Percentiles rank a stretch among this genome's conserved stretches.
These are phyloP conservation scores for Diutina siamensis DNA, from an alignment of 1,139 yeast species.

Conservation along the genomic window DNA sequence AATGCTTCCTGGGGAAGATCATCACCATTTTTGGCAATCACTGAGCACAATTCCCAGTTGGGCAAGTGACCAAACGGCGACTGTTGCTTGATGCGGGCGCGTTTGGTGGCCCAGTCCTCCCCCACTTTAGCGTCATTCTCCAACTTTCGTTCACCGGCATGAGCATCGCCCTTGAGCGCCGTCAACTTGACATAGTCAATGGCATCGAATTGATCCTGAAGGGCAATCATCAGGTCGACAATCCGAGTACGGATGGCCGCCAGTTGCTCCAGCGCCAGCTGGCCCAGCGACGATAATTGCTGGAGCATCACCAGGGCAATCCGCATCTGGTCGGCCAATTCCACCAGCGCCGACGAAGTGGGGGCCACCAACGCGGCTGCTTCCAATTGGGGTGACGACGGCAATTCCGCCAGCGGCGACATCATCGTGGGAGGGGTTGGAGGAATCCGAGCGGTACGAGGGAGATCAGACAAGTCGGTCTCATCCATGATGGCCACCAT, in stretches of 20 bases:
- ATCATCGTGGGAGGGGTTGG: not conserved
- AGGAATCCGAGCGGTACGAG: not conserved
- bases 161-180: constrained; percentile 14
- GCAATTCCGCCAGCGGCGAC: not conserved
- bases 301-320: constrained; percentile 92
- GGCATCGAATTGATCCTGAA: constrained; percentile 56
- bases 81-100: constrained; percentile 61
- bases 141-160: constrained; percentile 81
- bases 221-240: constrained; percentile 76
- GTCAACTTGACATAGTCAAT: constrained; percentile 39
- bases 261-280: constrained; percentile 60
- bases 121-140: constrained; percentile 89
- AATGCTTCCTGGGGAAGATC: constrained; percentile 95
- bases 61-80: constrained; percentile 77
- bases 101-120: constrained; percentile 85
- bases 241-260: constrained; percentile 65
- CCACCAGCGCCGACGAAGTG: constrained; percentile 4
- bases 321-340: constrained; percentile 82
- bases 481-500: not conserved
- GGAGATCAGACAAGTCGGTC: constrained; percentile 1
- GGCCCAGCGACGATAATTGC: constrained; percentile 69
- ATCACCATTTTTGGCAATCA: constrained; percentile 91
- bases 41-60: constrained; percentile 92
- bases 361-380: not conserved
- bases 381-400: not conserved